A percentile compares a stretch with the other conserved stretches of the same genome.
Conservation (phyloP, 306 rosid species). For the cucumber (Cucumis sativus) region DNA sequence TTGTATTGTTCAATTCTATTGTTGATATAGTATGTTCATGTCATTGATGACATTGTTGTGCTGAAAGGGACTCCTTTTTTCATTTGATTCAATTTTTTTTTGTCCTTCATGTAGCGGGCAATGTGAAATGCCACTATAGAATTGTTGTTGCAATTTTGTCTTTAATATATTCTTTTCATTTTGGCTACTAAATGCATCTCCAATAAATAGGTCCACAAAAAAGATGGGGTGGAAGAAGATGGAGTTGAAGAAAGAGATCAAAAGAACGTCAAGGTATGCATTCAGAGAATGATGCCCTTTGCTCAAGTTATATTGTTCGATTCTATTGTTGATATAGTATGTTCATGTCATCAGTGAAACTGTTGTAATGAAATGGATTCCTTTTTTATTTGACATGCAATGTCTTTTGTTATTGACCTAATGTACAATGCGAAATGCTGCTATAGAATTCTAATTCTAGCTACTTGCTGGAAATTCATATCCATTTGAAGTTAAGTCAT, state of each 20-base stretch:
- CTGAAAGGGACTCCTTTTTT: background rate
- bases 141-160: background rate
- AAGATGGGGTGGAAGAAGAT: conserved; percentile 22
- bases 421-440: background rate
- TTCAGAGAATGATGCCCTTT: background rate
- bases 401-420: background rate
- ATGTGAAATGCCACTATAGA: no score
- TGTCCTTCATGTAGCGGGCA: no score
- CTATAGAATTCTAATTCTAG: background rate
- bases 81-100: background rate
- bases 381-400: background rate
- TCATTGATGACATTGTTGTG: background rate
- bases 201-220: conserved; percentile 20
- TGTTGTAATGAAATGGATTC: background rate
- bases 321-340: background rate
- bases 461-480: background rate
- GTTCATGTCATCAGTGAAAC: background rate
- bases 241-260: conserved; percentile 21
- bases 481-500: background rate
- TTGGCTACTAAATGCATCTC: conserved; percentile 5
- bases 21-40: background rate
- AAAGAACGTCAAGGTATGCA: conserved; percentile 25
- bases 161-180: background rate
- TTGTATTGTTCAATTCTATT: background rate
- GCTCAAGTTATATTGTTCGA: background rate